Conservation (phyloP, 2,329 filamentous ascomycete genomes). For the Fusarium acutatum region DNA sequence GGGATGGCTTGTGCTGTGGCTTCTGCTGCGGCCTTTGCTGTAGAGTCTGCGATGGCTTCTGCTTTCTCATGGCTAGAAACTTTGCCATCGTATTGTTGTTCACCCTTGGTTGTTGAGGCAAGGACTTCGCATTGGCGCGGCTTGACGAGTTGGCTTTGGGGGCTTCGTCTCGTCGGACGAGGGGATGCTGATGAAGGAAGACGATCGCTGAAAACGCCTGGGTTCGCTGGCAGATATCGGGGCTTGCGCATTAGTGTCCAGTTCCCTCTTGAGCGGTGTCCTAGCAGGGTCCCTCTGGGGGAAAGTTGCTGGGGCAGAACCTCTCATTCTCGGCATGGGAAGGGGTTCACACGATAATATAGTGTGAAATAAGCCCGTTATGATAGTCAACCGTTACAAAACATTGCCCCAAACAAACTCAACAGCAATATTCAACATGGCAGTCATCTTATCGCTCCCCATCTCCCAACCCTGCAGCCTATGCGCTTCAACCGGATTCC, state of each 20-base stretch:
- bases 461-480: slow-evolving; percentile 39
- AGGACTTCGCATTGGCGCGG: background rate
- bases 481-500: background rate
- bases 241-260: background rate
- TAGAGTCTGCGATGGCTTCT: background rate
- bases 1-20: too few relatives aligned
- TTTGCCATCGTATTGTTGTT: background rate
- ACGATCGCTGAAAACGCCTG: background rate
- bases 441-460: slow-evolving; percentile 37
- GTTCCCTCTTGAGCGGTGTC: background rate
- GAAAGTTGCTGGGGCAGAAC: background rate
- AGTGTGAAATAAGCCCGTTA: background rate
- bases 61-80: background rate
- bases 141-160: background rate
- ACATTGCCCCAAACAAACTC: slow-evolving; percentile 28
- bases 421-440: slow-evolving; percentile 36
- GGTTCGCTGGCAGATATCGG: background rate
- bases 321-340: background rate
- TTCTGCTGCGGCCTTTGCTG: background rate
- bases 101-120: background rate
- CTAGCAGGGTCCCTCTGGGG: background rate
- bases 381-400: background rate
- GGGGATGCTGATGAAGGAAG: background rate
- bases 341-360: background rate
- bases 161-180: background rate